Evolutionary conservation across 345 rosid genomes (phyloP), one percentile per base, ranked within the genome.

Genomic region (Citrus mangshanensis): DNA sequence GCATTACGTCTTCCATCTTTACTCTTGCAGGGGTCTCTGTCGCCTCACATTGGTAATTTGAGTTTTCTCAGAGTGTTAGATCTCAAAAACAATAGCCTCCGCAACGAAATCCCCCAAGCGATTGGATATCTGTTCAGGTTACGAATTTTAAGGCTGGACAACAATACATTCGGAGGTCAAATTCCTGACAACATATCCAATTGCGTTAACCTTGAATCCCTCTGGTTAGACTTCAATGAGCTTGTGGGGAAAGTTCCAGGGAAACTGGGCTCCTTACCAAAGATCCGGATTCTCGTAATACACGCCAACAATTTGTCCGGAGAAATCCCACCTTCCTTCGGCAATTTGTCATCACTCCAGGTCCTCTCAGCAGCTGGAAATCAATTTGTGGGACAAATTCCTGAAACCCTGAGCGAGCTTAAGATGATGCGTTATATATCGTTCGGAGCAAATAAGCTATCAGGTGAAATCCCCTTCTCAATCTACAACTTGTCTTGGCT

Each of bases 261-360:
- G 4, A 65, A 75, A 63, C 68, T 82, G 16, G 42, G 69, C 16
- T 32, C 70, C 8, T 65, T 82, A 55, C 22, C 55, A 7, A 75
- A 66, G 55, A 77, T 82, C 7, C 9, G 13, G 5, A 0, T 2
- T 10, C 16, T 82, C 4, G 1, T 0, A 2, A 9, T 82, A 28
- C 32, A 19, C 3, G 0, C 0, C 22, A 82, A 79, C 67, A 4
- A 75, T 42, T 59, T 82, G 5, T 65, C n/a, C 1, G 81, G 81
- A 28, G 60, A 19, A 38, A 27, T 82, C 9, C 79, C 76, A 28
- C 3, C 54, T 30, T 74, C 66, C 24, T 18, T 68, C 0, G 81
- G 81, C 19, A 84, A 84, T 40, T 65, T 84, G 51, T 75, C 87
- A 2, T 81, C 81, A 6, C 70, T 84, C 2, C 4, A 14, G 1